Evolutionary conservation across 2,329 filamentous ascomycete genomes (phyloP).

Genomic region (Sarocladiaceae sp.): DNA sequence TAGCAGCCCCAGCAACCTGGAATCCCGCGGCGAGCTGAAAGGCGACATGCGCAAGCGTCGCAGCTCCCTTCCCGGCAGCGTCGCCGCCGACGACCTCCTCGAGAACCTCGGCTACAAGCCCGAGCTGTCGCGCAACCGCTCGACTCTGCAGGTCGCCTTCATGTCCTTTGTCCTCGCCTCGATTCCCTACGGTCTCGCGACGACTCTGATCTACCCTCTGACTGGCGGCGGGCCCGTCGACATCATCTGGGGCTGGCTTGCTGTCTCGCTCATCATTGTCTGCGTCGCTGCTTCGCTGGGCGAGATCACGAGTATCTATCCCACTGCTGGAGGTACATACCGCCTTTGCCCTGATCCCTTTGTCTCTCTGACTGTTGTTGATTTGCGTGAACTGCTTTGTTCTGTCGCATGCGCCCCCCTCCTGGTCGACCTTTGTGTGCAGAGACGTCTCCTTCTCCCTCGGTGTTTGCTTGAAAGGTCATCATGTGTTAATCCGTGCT

Average conservation of each 20-base stretch:
- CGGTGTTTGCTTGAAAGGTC: conserved; percentile 16
- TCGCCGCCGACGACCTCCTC: conserved; percentile 55
- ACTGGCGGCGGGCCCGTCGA: conserved; percentile 60
- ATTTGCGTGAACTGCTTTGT: not conserved
- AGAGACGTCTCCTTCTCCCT: conserved; percentile 1
- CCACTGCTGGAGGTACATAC: conserved; percentile 60
- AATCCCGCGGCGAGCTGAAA: conserved; percentile 20
- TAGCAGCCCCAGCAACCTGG: conserved; percentile 2
- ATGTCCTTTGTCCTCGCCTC: conserved; percentile 73
- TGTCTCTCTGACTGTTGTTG: not conserved
- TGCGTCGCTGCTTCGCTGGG: conserved; percentile 65
- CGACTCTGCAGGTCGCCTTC: conserved; percentile 64
- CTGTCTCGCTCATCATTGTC: conserved; percentile 62
- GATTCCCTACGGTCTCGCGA: conserved; percentile 67
- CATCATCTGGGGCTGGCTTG: conserved; percentile 68
- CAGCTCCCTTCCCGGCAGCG: conserved; percentile 22
- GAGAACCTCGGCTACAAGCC: conserved; percentile 60
- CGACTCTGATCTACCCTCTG: conserved; percentile 62
- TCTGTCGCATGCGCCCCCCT: not conserved
- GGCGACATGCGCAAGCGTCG: conserved; percentile 18
- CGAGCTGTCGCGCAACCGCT: conserved; percentile 58
- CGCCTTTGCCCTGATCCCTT: not conserved
- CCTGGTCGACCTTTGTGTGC: not conserved
- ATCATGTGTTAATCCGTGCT: conserved; percentile 1
- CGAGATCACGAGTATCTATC: conserved; percentile 70